Evolutionary conservation across 1,139 yeast genomes (phyloP), one percentile per base, ranked within the genome.

Genomic region (Taphrina sp.): DNA sequence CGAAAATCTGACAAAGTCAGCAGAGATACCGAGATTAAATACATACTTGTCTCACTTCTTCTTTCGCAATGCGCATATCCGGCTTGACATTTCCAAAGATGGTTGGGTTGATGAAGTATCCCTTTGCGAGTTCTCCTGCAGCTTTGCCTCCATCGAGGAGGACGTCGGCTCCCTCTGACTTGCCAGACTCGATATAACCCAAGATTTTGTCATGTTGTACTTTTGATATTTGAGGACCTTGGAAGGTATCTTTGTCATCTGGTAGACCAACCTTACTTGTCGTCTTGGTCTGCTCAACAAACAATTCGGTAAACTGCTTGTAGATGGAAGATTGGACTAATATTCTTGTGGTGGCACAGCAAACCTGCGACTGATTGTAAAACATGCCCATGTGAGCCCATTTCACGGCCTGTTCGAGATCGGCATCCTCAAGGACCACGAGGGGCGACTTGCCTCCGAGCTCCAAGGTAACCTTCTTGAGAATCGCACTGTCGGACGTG

Each of bases 391-490:
- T 68, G 5, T 86, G 82, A 34, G 86, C 92, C 33, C 75, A 79
- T 14, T 64, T 82, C 87, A 86, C 89, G 1, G 96, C 95, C 52
- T 74, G 73, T 59, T 85, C 90, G 31, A 89, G 62, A 64, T 86
- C 83, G 5, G 88, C 92, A 67, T 88, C 96, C 24, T 81, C 85
- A 70, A 88, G 88, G 8, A 88, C 89, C 60, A 89, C 83, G 63
- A 88, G 82, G 16, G 96, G 96, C 2, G 96, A 95, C 68, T 89
- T 90, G 39, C 96, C 97, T 44, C 96, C 96, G 52, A 89, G 74
- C 71, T 89, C 96, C 67, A 89, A 77, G 0, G 95, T 83, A 41
- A 86, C 73, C 67, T 89, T 88, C 71, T 89, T 89, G 66, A 67
- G 72, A 14, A 49, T 39, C 22, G 34, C 43, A n/a, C 49, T 41